phyloP scores from a whole-genome alignment of 2,329 filamentous ascomycete genomes.

The Exophiala sp. region DNA sequence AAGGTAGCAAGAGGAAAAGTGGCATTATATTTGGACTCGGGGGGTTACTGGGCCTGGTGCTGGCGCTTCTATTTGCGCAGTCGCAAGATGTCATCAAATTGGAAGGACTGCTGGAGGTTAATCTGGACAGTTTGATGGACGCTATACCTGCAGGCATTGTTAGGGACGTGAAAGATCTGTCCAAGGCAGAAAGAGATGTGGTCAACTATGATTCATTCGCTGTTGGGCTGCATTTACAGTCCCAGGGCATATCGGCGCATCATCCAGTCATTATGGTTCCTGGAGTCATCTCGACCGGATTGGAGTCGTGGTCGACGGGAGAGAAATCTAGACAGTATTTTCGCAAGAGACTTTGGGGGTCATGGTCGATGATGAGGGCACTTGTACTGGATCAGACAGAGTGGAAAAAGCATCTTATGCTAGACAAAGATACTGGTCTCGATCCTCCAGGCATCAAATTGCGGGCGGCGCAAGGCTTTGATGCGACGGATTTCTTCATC shows the following conservation, averaged over 20 bases:
- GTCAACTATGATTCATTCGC: constrained; percentile 92
- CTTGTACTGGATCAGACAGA: constrained; percentile 86
- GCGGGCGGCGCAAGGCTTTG: constrained; percentile 90
- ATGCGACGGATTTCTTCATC: constrained; percentile 85
- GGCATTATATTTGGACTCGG: constrained; percentile 83
- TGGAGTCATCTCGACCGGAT: constrained; percentile 92
- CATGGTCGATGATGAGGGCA: constrained; percentile 98
- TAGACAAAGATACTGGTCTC: constrained; percentile 85
- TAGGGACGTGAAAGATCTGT: constrained; percentile 78
- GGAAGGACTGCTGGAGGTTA: constrained; percentile 66
- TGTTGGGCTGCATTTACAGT: constrained; percentile 76
- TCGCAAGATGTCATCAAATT: constrained; percentile 86
- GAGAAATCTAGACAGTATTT: constrained; percentile 86
- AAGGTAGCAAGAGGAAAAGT: constrained; percentile 65
- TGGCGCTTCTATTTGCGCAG: constrained; percentile 84
- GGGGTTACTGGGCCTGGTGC: constrained; percentile 83
- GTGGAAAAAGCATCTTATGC: constrained; percentile 97
- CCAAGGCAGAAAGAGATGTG: constrained; percentile 83
- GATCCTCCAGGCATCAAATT: constrained; percentile 89
- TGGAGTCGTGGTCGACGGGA: constrained; percentile 94
- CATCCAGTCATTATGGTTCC: constrained; percentile 97
- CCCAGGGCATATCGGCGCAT: constrained; percentile 74
- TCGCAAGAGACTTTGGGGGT: constrained; percentile 90
- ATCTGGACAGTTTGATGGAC: constrained; percentile 81
- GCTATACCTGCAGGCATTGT: constrained; percentile 82